A percentile compares a stretch with the other conserved stretches of the same genome.
Evolutionary conservation across 2,329 filamentous ascomycete species (phyloP).

Genomic region (Knoxdaviesia capensis): DNA sequence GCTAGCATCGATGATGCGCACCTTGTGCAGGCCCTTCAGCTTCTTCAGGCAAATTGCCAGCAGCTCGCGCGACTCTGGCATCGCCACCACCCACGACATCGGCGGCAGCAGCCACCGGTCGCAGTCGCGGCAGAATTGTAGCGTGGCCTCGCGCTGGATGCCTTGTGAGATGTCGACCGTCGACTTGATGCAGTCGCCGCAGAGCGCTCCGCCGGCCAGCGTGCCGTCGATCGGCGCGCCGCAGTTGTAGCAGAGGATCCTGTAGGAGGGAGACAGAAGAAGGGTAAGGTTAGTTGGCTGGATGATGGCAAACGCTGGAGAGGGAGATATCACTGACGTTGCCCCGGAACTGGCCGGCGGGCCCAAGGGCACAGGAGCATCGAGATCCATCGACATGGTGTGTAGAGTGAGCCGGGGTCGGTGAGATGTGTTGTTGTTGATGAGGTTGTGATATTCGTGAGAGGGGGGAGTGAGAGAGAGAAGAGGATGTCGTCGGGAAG

Average conservation of each 20-base stretch:
- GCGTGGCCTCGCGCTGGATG: constrained; percentile 72
- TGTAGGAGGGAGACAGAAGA: constrained; percentile 11
- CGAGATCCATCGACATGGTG: constrained; percentile 21
- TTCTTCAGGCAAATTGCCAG: constrained; percentile 82
- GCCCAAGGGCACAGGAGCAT: constrained; percentile 20
- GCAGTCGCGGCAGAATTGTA: constrained; percentile 88
- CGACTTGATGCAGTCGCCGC: constrained; percentile 88
- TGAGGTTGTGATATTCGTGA: neutral
- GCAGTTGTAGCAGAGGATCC: constrained; percentile 97
- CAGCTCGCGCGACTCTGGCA: constrained; percentile 77
- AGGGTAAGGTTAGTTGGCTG: no score
- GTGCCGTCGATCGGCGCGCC: constrained; percentile 91
- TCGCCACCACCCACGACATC: constrained; percentile 64
- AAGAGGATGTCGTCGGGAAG: no score
- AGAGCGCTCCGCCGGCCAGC: constrained; percentile 65
- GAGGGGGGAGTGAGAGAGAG: no score
- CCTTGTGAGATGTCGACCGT: constrained; percentile 84
- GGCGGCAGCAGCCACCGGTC: constrained; percentile 86
- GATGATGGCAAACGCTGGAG: no score
- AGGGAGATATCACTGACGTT: constrained; percentile 15
- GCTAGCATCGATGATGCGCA: constrained; percentile 83
- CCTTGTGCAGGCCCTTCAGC: constrained; percentile 67
- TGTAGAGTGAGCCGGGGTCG: neutral
- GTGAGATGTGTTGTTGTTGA: neutral
- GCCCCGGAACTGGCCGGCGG: constrained; percentile 12